Percentiles rank a stretch among this genome's conserved stretches.
Conservation (phyloP, 805 yeast genomes). For the Nakazawaea anatomiae region DNA sequence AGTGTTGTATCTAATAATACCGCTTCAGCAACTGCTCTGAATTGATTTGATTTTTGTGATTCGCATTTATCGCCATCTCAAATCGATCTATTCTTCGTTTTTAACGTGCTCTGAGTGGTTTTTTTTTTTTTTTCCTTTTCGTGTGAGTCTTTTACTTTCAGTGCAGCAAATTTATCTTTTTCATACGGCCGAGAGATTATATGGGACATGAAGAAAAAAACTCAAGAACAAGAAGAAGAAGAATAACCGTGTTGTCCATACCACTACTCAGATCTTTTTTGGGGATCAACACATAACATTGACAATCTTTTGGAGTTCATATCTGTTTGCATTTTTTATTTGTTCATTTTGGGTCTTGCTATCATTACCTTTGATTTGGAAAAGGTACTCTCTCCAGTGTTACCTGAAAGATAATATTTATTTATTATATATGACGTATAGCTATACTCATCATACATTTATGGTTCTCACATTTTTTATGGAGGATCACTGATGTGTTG, state of each 20-base stretch:
- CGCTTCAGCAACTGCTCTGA: conserved; percentile 5
- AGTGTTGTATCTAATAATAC: conserved; percentile 25
- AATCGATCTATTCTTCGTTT: too few species aligned
- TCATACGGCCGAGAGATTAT: neutral
- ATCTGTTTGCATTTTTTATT: too few species aligned
- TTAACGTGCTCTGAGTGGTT: neutral
- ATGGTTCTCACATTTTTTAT: too few species aligned
- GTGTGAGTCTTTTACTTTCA: too few species aligned
- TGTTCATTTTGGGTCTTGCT: neutral
- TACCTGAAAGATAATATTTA: neutral
- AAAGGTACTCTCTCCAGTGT: neutral
- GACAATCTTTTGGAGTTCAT: too few species aligned
- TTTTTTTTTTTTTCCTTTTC: neutral
- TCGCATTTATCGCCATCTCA: neutral
- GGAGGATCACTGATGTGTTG: too few species aligned
- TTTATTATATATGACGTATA: neutral
- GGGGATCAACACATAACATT: too few species aligned
- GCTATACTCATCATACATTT: too few species aligned
- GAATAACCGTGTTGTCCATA: too few species aligned
- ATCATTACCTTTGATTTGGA: neutral
- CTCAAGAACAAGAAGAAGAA: too few species aligned
- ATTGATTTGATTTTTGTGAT: neutral
- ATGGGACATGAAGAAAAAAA: too few species aligned
- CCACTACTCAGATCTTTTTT: too few species aligned
- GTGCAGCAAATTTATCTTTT: neutral